phyloP scores from a whole-genome alignment of 1,284 basidiomycete species.

The Earliella scabrosa region DNA sequence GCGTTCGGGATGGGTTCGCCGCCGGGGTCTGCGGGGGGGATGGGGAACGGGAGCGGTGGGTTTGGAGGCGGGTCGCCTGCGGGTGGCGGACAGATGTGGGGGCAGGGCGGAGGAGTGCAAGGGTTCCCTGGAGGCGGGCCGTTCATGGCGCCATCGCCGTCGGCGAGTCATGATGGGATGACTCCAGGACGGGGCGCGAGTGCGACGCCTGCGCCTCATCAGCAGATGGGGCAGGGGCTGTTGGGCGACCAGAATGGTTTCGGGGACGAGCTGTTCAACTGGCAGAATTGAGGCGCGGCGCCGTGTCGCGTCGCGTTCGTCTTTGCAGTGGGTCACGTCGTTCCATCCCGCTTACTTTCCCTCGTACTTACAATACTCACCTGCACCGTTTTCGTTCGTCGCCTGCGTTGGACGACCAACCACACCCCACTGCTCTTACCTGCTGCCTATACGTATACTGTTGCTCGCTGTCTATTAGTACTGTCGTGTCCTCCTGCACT shows the following conservation, averaged over 20 bases:
- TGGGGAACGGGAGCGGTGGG: constrained; percentile 16
- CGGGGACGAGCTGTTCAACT: constrained; percentile 36
- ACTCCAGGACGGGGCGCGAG: constrained; percentile 31
- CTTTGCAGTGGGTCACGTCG: background rate
- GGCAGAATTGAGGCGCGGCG: constrained; percentile 26
- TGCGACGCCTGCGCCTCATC: constrained; percentile 33
- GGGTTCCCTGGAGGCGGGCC: constrained; percentile 21
- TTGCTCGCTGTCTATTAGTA: constrained; percentile 2
- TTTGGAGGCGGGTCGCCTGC: constrained; percentile 25
- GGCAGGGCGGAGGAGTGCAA: constrained; percentile 20
- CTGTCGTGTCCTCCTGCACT: background rate
- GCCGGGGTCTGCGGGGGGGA: constrained; percentile 30
- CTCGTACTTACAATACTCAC: no score
- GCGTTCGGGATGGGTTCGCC: constrained; percentile 49
- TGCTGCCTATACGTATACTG: background rate
- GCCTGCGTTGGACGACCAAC: no score
- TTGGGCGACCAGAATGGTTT: constrained; percentile 27
- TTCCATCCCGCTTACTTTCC: background rate
- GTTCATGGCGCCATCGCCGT: constrained; percentile 32
- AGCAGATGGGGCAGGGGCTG: constrained; percentile 31
- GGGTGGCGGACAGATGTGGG: constrained; percentile 28
- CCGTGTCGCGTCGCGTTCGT: background rate
- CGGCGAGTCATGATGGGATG: constrained; percentile 30
- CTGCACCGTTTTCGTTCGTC: no score
- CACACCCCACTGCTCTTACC: background rate